Evolutionary conservation across 2,329 filamentous ascomycete species (phyloP).

Genomic region (Scedosporium apiospermum): DNA sequence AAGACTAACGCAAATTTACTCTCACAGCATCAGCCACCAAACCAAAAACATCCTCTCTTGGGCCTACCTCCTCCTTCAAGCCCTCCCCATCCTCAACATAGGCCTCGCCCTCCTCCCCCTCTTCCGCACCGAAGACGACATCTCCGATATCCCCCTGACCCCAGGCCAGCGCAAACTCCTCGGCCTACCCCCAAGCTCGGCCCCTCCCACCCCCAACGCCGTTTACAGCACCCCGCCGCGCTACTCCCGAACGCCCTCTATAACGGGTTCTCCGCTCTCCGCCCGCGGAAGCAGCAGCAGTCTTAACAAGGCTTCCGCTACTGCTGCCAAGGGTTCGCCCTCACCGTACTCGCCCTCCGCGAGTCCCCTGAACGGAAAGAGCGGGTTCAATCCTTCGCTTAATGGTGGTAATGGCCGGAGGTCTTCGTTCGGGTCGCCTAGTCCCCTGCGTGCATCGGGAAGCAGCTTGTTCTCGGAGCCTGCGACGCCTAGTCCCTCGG

Average conservation of each 20-base stretch:
- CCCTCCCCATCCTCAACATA: conserved; percentile 62
- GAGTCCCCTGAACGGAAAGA: conserved; percentile 57
- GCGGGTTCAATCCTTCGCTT: conserved; percentile 41
- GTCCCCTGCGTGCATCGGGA: conserved; percentile 32
- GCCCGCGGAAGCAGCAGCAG: conserved; percentile 39
- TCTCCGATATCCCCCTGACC: conserved; percentile 84
- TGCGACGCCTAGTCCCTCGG: conserved; percentile 58
- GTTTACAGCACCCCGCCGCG: conserved; percentile 75
- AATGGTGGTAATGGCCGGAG: conserved; percentile 38
- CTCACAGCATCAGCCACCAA: conserved; percentile 6
- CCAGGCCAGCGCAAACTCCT: conserved; percentile 59
- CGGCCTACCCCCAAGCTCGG: conserved; percentile 61
- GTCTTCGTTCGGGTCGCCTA: conserved; percentile 52
- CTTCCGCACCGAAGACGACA: conserved; percentile 63
- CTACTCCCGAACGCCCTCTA: conserved; percentile 66
- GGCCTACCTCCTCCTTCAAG: conserved; percentile 37
- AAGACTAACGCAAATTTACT: conserved; percentile 9
- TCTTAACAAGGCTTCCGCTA: conserved; percentile 13
- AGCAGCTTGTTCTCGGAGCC: conserved; percentile 43
- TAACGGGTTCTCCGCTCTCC: conserved; percentile 49
- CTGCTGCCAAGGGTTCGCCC: conserved; percentile 24
- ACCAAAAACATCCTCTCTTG: conserved; percentile 18
- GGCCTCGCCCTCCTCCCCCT: conserved; percentile 61
- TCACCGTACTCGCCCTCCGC: conserved; percentile 36
- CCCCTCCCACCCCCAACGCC: conserved; percentile 54